Base-by-base conservation (phyloP, 371 early-diverging fungal genomes). In the Zopfochytrium polystomum region DNA sequence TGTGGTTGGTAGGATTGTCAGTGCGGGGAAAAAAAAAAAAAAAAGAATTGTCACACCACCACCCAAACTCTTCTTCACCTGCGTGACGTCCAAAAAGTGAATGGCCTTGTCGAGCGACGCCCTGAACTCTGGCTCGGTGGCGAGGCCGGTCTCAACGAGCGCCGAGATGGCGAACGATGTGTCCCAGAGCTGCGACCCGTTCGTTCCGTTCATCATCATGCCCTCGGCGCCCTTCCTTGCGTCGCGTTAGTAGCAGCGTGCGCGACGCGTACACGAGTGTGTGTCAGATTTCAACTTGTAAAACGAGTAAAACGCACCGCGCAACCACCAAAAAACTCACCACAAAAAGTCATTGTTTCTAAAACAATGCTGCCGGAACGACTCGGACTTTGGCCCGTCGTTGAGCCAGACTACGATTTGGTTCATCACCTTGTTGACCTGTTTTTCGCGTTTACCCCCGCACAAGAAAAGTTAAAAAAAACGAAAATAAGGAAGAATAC, bases 101-200 rank as follows among this genome's bases (percentile, higher is more conserved):
- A 93, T 78, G 0, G 88, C 85, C 35, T 78, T 81, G 45, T 75
- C 57, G 81, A 94, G 84, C 46, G 77, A 72, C 32, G 83, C 72
- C 29, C 86, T 83, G 68, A 90, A 91, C 44, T 82, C 80, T 18
- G 76, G 69, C 55, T 87, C 80, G 4, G 85, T 73, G 0, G 87
- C 91, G 45, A 96, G 71, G 2, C 87, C 82, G 3, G 85, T 68
- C 52, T 90, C 92, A 13, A 85, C 70, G 1, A 80, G 63, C 0
- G 95, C 96, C 63, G 95, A 95, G 15, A 85, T 86, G 32, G 86
- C 77, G 71, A 96, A 90, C 0, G 92, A 85, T 3, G 94, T 87
- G 73, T 98, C 97, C 98, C 98, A 98, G 27, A 96, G 80, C 72
- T 98, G 98, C 45, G 90, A 90, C 3, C 98, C 98, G 62, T 96